Evolutionary conservation across 2,329 filamentous ascomycete species (phyloP), one percentile per base, ranked within the genome.

Genomic region (Scolecobasidium constrictum): DNA sequence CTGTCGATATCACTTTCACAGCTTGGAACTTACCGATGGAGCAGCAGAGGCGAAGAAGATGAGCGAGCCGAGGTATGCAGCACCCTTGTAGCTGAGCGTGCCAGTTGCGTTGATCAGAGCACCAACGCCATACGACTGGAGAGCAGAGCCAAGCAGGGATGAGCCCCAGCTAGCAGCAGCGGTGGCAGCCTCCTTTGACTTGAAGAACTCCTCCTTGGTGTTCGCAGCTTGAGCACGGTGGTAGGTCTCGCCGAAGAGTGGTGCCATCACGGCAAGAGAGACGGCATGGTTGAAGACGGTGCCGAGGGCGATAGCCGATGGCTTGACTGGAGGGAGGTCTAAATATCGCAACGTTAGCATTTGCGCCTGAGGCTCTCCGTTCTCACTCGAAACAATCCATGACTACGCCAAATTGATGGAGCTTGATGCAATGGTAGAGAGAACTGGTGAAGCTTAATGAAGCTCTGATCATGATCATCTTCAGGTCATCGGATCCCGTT

Each of bases 131-230:
- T 94, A 94, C 49, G 82, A 78, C 72, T 94, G 87, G 47, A 95
- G 67, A 47, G 83, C 86, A 45, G 86, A 92, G 61, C 92, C 92
- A 60, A 87, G 71, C 49, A 96, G 75, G 33, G 87, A 92, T 51
- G 84, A 90, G 61, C 88, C 86, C 83, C 85, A 94, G 52, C 87
- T 84, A 47, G 87, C 77, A 50, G 85, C 88, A 51, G 88, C 87
- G 47, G 83, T 83, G 48, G 83, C 79, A 50, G 90, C 84, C 72
- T 96, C 90, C 75, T 87, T 90, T 54, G 86, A 93, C 66, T 82
- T 82, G 66, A 93, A 69, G 69, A 95, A 96, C 71, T 96, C 90
- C 70, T 96, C 88, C 72, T 92, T 94, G 59, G 82, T 85, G 78
- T 94, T 90, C 21, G 46, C 46, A 12, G 33, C 22, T 17, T 47